Base-by-base conservation (phyloP, 2,329 filamentous ascomycete genomes). In the Neofusicoccum cordaticola region DNA sequence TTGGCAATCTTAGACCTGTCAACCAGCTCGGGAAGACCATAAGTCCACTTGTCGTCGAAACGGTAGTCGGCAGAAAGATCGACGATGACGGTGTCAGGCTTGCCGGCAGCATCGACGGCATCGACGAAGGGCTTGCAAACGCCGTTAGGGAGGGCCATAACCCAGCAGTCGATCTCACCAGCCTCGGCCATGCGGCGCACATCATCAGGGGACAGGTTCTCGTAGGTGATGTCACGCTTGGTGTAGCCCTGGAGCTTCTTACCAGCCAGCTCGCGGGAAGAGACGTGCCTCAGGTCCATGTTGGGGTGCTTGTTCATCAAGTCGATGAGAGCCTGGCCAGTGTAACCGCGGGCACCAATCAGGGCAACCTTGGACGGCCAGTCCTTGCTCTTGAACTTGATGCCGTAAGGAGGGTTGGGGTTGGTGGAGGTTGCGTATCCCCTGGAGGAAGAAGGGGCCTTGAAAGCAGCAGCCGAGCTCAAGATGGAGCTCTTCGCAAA, bases 1-100 rank as follows among this genome's bases (percentile, higher is more conserved):
- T 89, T 85, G 27, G 90, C 87, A 71, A 98, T 93, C 69, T 89
- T 85, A 66, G 86, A 85, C 64, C 94, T 88, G 76, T 88, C 87
- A 57, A 92, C 86, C 57, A 97, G 83, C 79, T 98, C 95, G 13
- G 93, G 93, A 4, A 97, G 88, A 70, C 92, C 92, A 73, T 97
- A 98, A 0, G 91, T 92, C 93, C 93, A 96, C 27, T 84, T 83
- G 64, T 84, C 81, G 74, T 96, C 90, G 76, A 97, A 98, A 58
- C 94, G 89, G 79, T 97, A 96, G 80, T 99, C 95, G 66, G 95
- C 95, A n/a, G 93, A 97, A 41, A 99, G 85, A 76, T 99, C 95
- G 51, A 99, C 85, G 69, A 98, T 91, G 45, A 98, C 82, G 70
- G 90, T 93, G 67, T 85, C 85, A 72, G 81, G 75, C 58, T 81